Evolutionary conservation across 2,329 filamentous ascomycete species (phyloP), one percentile per base, ranked within the genome.

Genomic region (Orbilia javanica): DNA sequence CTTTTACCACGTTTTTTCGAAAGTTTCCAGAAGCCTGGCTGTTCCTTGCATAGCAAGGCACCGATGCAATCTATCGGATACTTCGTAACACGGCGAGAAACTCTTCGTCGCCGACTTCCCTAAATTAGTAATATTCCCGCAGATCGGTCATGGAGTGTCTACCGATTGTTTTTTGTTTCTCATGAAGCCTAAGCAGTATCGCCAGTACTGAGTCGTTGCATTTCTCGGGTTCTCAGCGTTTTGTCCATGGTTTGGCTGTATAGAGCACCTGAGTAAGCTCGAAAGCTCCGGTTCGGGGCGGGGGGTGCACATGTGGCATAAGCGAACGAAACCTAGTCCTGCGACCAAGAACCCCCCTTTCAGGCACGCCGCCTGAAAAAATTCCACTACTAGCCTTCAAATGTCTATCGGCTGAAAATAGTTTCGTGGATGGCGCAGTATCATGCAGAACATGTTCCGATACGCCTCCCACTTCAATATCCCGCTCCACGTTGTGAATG

Each of bases 301-400:
- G 69, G 18, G 39, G 3, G n/a, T 44, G 42, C 42, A 44, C 42
- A 44, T 34, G 39, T 48, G 13, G 15, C 27, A 39, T 31, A 73
- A 66, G 60, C 60, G 34, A 66, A 53, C 69, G 36, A 73, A 66
- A 65, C 69, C 60, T 48, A 57, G 34, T 72, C 25, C n/a, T 62
- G 62, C 55, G 46, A 60, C 48, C 15, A 22, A 29, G 46, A 66
- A 53, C 39, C 53, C 69, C 69, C 48, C 52, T 20, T 71, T 73
- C 62, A 65, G 60, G 60, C 57, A 65, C 60, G 3, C 22, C 31
- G 60, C 69, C 62, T 57, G 55, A 66, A 46, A 73, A 66, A 50
- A 66, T 39, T 55, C 46, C 62, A 71, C 39, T 44, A 34, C 31
- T 42, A 60, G 55, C 27, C 34, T 18, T 42, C 22, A 52, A 44